Conservation (phyloP, 345 rosid genomes). For the Carallia brachiata region DNA sequence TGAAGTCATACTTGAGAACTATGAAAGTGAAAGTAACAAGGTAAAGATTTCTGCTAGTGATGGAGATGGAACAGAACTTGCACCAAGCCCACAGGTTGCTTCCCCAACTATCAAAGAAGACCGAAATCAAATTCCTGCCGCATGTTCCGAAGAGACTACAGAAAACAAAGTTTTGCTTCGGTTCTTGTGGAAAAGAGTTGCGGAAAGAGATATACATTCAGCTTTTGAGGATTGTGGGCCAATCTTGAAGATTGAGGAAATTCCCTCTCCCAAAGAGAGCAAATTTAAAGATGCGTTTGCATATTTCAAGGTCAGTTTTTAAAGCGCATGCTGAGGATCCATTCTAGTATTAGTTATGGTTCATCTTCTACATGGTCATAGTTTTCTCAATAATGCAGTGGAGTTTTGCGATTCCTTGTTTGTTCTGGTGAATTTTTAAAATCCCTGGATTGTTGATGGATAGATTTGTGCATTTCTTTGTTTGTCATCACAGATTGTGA, state of each 20-base stretch:
- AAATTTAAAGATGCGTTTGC: slow-evolving; percentile 28
- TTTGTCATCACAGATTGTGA: no score
- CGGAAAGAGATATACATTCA: slow-evolving; percentile 10
- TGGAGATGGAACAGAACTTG: background rate
- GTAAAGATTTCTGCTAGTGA: background rate
- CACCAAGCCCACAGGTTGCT: slow-evolving; percentile 6
- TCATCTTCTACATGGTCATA: background rate
- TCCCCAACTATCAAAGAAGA: slow-evolving; percentile 16
- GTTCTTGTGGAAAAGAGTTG: slow-evolving; percentile 15
- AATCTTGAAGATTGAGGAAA: slow-evolving; percentile 25
- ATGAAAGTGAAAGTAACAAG: background rate
- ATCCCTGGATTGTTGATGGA: no score
- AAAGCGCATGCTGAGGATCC: background rate
- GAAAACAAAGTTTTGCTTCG: slow-evolving; percentile 30
- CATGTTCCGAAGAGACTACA: slow-evolving; percentile 12
- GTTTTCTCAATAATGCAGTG: no score
- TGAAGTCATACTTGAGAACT: background rate
- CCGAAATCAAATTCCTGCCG: slow-evolving; percentile 5
- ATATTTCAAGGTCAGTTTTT: slow-evolving; percentile 32
- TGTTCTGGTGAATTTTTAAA: no score
- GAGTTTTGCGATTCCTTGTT: no score
- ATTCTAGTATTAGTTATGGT: background rate
- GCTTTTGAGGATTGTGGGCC: slow-evolving; percentile 21
- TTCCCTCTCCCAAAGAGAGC: slow-evolving; percentile 23
- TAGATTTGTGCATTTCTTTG: no score